A percentile compares a stretch with the other conserved stretches of the same genome.
Conservation (phyloP, 148 eudicot genomes). For the Dysphania ambrosioides region DNA sequence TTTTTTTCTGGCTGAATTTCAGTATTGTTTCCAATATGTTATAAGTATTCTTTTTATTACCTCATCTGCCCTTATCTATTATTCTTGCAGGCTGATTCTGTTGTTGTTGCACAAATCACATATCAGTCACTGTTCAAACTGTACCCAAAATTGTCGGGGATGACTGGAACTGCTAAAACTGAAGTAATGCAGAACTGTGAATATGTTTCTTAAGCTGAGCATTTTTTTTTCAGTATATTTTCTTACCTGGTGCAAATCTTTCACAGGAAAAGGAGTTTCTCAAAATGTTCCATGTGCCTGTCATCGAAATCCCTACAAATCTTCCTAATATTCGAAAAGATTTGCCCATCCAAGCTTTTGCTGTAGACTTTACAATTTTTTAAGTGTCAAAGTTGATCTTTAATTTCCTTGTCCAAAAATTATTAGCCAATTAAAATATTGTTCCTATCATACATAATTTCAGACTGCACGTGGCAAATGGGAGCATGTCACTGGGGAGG, state of each 20-base stretch:
- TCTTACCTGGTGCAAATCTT: constrained; percentile 13
- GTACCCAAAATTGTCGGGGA: constrained; percentile 97
- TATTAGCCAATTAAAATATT: constrained; percentile 9
- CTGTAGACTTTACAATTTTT: constrained; percentile 39
- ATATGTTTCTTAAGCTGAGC: not conserved
- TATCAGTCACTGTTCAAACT: constrained; percentile 94
- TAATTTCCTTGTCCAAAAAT: not conserved
- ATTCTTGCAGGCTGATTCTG: constrained; percentile 76
- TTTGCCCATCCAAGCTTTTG: constrained; percentile 90
- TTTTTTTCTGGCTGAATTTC: not conserved
- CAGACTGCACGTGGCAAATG: constrained; percentile 95
- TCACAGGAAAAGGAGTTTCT: constrained; percentile 94
- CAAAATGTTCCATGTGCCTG: constrained; percentile 92
- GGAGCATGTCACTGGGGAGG: constrained; percentile 72
- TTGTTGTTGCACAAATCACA: constrained; percentile 97
- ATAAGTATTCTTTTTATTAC: not conserved
- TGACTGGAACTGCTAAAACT: constrained; percentile 99
- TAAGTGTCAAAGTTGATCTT: constrained; percentile 10
- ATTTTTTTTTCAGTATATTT: not conserved
- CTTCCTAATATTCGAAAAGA: constrained; percentile 88
- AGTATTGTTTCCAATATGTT: not conserved
- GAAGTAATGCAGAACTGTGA: constrained; percentile 49
- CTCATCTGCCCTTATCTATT: constrained; percentile 16
- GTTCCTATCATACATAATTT: constrained; percentile 18
- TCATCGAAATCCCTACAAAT: constrained; percentile 94